Evolutionary conservation across 1,284 basidiomycete genomes (phyloP), one percentile per base, ranked within the genome.

Genomic region (Boletus mariae): DNA sequence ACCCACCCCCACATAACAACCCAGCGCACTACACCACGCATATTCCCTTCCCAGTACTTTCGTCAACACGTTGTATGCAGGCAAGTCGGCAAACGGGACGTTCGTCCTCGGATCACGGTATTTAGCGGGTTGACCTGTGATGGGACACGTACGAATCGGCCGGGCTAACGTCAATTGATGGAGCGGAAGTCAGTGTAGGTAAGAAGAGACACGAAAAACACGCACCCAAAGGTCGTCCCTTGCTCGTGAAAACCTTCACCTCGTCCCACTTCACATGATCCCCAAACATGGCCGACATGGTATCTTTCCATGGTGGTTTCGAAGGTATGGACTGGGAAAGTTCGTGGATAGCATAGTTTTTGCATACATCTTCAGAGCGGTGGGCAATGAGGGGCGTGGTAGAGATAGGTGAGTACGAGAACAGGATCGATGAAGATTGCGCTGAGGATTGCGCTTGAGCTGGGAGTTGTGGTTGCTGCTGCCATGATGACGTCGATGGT

Each of bases 51-150:
- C 70, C 23, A 91, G 62, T 3, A 92, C 58, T 42, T 71, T 71
- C 5, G 79, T 82, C 37, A 93, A 70, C 2, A 76, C 77, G 34
- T 77, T 64, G 65, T 82, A 94, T 11, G 88, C 89, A n/a, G 72
- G 69, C 5, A 79, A 65, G 57, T 85, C 80, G 3, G 90, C 87
- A 65, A 82, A 94, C 0, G 92, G 88, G 2, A 89, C 84, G 9
- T 85, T 84, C 0, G 86, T 86, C 37, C 82, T 75, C 4, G 91
- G 90, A 64, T 94, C 91, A 35, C 80, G 67, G 63, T 94, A 94
- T 29, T 74, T 77, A 4, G 85, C 86, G 13, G 75, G 72, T 44
- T 73, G 73, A 0, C 88, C 87, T 0, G 83, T 88, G 49, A 90
- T 79, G 0, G 78, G 78, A 63, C 87, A 90, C 26, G 65, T 75